phyloP scores from a whole-genome alignment of 106 monocot genomes.

The Dendrobium chrysotoxum region DNA sequence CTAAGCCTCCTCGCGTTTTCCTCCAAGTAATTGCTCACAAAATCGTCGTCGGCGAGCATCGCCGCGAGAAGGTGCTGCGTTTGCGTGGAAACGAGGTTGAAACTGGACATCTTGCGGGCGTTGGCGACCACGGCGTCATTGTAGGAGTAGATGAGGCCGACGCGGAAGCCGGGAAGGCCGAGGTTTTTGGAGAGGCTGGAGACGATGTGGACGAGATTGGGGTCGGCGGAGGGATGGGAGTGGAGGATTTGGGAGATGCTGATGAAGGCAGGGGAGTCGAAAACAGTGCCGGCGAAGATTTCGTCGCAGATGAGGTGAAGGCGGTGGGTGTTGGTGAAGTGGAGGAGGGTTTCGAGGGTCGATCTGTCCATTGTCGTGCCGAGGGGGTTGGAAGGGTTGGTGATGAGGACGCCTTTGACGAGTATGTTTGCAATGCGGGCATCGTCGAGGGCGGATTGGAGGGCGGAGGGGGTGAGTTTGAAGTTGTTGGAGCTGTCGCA shows the following conservation, averaged over 20 bases:
- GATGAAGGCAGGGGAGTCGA: slow-evolving; percentile 12
- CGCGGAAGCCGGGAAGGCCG: slow-evolving; percentile 64
- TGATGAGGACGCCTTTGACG: slow-evolving; percentile 47
- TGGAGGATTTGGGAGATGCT: slow-evolving; percentile 41
- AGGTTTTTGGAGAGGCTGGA: slow-evolving; percentile 63
- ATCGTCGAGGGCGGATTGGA: slow-evolving; percentile 31
- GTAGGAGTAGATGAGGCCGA: slow-evolving; percentile 69
- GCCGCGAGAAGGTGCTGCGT: slow-evolving; percentile 46
- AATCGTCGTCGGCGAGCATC: slow-evolving; percentile 48
- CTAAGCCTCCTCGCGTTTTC: slow-evolving; percentile 28
- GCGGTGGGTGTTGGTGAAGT: slow-evolving; percentile 24
- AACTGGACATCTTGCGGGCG: slow-evolving; percentile 66
- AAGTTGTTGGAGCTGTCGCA: slow-evolving; percentile 53
- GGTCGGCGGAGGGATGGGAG: slow-evolving; percentile 6
- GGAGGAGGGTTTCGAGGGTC: slow-evolving; percentile 12
- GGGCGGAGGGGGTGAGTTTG: slow-evolving; percentile 31
- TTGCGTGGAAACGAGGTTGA: slow-evolving; percentile 64
- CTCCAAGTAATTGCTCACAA: slow-evolving; percentile 23
- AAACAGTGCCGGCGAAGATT: slow-evolving; percentile 37
- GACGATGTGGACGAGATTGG: slow-evolving; percentile 43
- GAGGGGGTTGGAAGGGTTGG: slow-evolving; percentile 74
- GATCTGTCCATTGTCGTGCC: slow-evolving; percentile 24
- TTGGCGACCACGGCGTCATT: slow-evolving; percentile 44
- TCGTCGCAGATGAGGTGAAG: slow-evolving; percentile 73
- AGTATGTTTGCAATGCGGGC: slow-evolving; percentile 18